phyloP scores from a whole-genome alignment of 1,284 basidiomycete genomes.

The Apiotrichum gamsii region DNA sequence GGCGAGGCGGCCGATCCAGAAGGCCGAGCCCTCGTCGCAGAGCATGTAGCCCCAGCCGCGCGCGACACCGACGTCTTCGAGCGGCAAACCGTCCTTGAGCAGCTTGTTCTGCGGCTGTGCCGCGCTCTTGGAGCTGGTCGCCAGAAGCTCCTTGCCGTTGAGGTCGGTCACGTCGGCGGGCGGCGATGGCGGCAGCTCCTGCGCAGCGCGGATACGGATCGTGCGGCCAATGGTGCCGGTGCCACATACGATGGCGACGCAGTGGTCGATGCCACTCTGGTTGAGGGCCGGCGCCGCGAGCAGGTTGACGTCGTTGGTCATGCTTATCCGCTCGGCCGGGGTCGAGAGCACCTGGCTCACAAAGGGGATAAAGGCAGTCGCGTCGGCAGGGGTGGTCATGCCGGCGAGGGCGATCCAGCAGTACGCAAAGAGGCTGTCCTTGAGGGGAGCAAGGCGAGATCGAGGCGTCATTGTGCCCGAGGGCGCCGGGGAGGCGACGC shows the following conservation, averaged over 20 bases:
- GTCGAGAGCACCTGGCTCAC: conserved; percentile 19
- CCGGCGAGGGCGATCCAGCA: conserved; percentile 42
- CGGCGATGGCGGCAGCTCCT: conserved; percentile 9
- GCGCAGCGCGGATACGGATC: conserved; percentile 18
- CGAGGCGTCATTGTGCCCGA: conserved; percentile 13
- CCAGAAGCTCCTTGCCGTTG: background rate
- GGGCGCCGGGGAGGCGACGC: background rate
- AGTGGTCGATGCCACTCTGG: conserved; percentile 26
- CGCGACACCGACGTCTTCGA: conserved; percentile 33
- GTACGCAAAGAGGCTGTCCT: conserved; percentile 26
- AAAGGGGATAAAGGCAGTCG: conserved; percentile 22
- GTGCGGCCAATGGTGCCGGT: conserved; percentile 40
- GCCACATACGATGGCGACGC: conserved; percentile 35
- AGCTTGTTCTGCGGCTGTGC: background rate
- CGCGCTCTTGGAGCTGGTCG: background rate
- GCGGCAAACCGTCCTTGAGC: conserved; percentile 18
- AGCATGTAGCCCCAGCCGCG: conserved; percentile 43
- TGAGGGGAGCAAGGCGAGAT: conserved; percentile 18
- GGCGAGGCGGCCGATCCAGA: conserved; percentile 39
- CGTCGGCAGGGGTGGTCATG: conserved; percentile 25
- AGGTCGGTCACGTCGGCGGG: conserved; percentile 5
- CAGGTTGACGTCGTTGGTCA: conserved; percentile 42
- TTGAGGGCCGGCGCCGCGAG: conserved; percentile 38
- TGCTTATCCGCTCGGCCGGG: conserved; percentile 17
- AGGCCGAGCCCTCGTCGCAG: conserved; percentile 42